Evolutionary conservation across 768 basidiomycete species (phyloP), one percentile per base, ranked within the genome.

Genomic region (Mycena rosella): DNA sequence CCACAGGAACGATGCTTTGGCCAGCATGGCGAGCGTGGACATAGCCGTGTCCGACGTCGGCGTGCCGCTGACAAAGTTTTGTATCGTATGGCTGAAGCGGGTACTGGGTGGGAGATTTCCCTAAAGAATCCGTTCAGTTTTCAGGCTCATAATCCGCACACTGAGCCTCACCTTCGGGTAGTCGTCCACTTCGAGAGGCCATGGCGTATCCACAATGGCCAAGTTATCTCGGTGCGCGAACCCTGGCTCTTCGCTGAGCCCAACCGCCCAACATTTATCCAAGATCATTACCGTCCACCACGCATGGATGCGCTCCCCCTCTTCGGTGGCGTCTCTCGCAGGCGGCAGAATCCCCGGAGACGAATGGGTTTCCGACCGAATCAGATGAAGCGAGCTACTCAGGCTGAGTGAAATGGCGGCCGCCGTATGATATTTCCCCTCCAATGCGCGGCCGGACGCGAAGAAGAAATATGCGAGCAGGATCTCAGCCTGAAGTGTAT

Each of bases 381-480:
- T 78, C 49, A 76, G 76, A 63, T 86, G 80, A 26, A 88, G 68
- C 9, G 78, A 78, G 27, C 81, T 74, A 44, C 80, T 78, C 45
- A 83, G 65, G 1, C 74, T 71, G 9, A 81, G 77, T 0, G 82
- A 80, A 6, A 81, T 75, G 2, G 80, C 82, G 5, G 76, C 75
- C 65, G 80, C 53, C 72, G 85, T 67, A 77, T 87, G 81, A 65
- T 81, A 82, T 55, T 79, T 77, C 10, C 78, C 83, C 66, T 84
- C 89, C 10, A 88, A 75, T 18, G 81, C 73, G 24, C 87, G 79
- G 26, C 85, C 87, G 26, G 80, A 78, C 18, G 82, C 78, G 66
- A 88, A 86, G 74, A 90, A 87, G 70, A 87, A 90, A 60, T 82
- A 81, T 2, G 86, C 77, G 24, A 91, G 79, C 24, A 92, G 78